A percentile compares a stretch with the other conserved stretches of the same genome.
phyloP scores from a whole-genome alignment of 2,329 filamentous ascomycete genomes.

The Domatiomyces globalis region DNA sequence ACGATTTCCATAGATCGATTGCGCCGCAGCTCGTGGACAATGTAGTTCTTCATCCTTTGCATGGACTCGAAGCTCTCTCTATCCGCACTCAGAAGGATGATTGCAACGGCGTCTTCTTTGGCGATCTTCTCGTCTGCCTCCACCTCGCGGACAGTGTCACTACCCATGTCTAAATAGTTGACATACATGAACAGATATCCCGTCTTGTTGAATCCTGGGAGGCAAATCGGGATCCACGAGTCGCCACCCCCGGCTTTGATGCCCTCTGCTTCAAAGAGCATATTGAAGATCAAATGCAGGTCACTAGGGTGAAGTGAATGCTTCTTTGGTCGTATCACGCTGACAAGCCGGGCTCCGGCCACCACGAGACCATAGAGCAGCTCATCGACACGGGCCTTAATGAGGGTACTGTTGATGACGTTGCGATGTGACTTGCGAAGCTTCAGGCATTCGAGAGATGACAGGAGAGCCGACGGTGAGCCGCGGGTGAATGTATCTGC shows the following conservation, averaged over 20 bases:
- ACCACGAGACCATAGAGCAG: slow-evolving; percentile 89
- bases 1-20: slow-evolving; percentile 65
- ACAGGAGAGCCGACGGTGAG: slow-evolving; percentile 75
- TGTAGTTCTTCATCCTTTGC: slow-evolving; percentile 52
- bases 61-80: slow-evolving; percentile 89
- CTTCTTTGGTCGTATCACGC: slow-evolving; percentile 82
- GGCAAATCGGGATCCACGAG: slow-evolving; percentile 91
- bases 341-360: slow-evolving; percentile 81
- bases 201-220: slow-evolving; percentile 92
- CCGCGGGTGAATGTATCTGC: slow-evolving; percentile 90
- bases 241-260: slow-evolving; percentile 88
- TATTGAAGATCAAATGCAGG: slow-evolving; percentile 93
- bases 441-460: slow-evolving; percentile 83
- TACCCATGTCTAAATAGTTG: slow-evolving; percentile 64
- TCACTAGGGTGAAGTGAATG: slow-evolving; percentile 94
- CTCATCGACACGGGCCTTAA: slow-evolving; percentile 62
- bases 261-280: slow-evolving; percentile 91
- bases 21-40: slow-evolving; percentile 57
- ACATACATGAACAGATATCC: slow-evolving; percentile 99
- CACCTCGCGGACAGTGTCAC: slow-evolving; percentile 30
- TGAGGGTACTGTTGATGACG: slow-evolving; percentile 70
- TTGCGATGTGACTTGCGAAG: slow-evolving; percentile 77
- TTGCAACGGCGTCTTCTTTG: slow-evolving; percentile 61
- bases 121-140: slow-evolving; percentile 27
- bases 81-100: slow-evolving; percentile 81